These are phyloP conservation scores for Thymus quinquecostatus DNA, from an alignment of 257 asterid species.

Conservation along the genomic window DNA sequence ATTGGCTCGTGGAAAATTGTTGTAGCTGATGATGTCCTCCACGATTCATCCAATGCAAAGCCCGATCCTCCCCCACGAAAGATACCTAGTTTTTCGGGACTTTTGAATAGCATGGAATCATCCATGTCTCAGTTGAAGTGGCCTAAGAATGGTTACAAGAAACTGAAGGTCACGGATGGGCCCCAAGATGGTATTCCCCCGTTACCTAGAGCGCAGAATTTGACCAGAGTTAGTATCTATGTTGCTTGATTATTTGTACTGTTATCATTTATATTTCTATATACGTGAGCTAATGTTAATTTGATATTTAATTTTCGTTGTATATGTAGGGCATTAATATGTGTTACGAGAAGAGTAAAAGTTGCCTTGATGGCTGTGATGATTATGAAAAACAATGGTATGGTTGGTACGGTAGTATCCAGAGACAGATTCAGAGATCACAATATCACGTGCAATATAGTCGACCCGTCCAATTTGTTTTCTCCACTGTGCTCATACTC, in stretches of 20 bases:
- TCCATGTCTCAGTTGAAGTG: slow-evolving; percentile 70
- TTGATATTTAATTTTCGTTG: slow-evolving; percentile 17
- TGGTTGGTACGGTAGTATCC: slow-evolving; percentile 82
- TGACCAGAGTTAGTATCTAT: slow-evolving; percentile 55
- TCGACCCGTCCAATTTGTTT: slow-evolving; percentile 66
- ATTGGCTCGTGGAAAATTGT: slow-evolving; percentile 75
- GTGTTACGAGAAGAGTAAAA: slow-evolving; percentile 68
- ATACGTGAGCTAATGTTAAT: slow-evolving; percentile 17
- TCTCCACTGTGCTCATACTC: slow-evolving; percentile 56
- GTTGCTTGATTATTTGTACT: slow-evolving; percentile 17
- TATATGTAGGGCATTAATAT: slow-evolving; percentile 52
- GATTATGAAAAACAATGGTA: slow-evolving; percentile 69
- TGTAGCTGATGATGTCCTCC: slow-evolving; percentile 49
- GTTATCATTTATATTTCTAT: slow-evolving; percentile 8
- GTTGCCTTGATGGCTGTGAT: slow-evolving; percentile 69
- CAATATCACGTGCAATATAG: slow-evolving; percentile 83
- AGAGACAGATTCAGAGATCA: slow-evolving; percentile 88
- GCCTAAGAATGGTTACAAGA: slow-evolving; percentile 80
- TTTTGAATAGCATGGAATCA: slow-evolving; percentile 71
- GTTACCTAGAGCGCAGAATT: slow-evolving; percentile 59
- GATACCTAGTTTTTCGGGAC: slow-evolving; percentile 77
- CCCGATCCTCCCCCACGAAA: slow-evolving; percentile 61
- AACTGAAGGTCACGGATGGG: slow-evolving; percentile 56
- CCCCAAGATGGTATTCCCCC: slow-evolving; percentile 51
- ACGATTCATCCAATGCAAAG: slow-evolving; percentile 43